Conservation (phyloP, 2,329 filamentous ascomycete species). For the Clathrospora elynae region DNA sequence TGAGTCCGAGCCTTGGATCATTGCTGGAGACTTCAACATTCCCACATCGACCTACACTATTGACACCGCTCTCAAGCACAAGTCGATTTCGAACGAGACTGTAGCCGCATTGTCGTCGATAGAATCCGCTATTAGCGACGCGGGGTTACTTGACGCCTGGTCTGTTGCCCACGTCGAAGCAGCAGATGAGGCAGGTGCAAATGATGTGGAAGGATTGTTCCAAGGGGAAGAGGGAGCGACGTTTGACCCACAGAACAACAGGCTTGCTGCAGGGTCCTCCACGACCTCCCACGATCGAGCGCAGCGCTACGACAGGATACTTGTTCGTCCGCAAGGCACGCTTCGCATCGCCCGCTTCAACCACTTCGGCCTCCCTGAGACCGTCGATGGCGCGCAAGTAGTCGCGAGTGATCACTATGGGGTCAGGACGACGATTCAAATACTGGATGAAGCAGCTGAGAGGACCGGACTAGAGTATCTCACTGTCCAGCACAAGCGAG, state of each 20-base stretch:
- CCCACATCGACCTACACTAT: constrained; percentile 64
- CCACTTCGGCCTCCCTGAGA: constrained; percentile 59
- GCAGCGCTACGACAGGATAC: constrained; percentile 69
- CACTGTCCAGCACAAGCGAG: constrained; percentile 20
- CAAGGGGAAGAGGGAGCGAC: constrained; percentile 69
- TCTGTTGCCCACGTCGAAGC: constrained; percentile 52
- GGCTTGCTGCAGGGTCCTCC: constrained; percentile 59
- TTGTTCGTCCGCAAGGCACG: constrained; percentile 54
- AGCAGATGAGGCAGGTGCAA: constrained; percentile 47
- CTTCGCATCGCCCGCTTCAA: constrained; percentile 58
- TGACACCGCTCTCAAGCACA: constrained; percentile 57
- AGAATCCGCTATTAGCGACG: constrained; percentile 54
- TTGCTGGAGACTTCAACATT: constrained; percentile 70
- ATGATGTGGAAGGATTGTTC: constrained; percentile 46
- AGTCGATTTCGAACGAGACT: constrained; percentile 60
- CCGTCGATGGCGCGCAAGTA: constrained; percentile 15
- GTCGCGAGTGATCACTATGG: constrained; percentile 61
- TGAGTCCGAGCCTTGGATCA: constrained; percentile 56
- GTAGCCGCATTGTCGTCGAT: constrained; percentile 53
- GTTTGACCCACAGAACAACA: constrained; percentile 65
- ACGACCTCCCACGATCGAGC: constrained; percentile 64
- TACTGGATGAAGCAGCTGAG: constrained; percentile 32
- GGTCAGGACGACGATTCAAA: constrained; percentile 45
- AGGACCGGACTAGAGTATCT: constrained; percentile 4
- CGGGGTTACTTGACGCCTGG: constrained; percentile 61